Evolutionary conservation across 331 rosid genomes (phyloP).

Genomic region (Dryas integrifolia): DNA sequence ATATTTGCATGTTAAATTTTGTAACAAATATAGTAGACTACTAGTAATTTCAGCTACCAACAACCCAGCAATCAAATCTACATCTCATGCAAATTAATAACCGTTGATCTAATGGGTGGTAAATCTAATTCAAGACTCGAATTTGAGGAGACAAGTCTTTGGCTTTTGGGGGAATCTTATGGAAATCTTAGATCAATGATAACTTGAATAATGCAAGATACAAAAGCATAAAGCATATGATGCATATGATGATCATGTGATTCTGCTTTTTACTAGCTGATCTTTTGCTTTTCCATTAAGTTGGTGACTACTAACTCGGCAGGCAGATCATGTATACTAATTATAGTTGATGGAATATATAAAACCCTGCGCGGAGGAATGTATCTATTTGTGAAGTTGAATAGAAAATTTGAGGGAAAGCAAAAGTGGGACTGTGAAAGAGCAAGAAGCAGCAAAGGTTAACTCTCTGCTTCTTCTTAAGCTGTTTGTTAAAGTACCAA

Average conservation of each 20-base stretch:
- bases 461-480: not conserved
- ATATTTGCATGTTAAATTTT: too few relatives aligned
- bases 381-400: not conserved
- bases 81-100: too few relatives aligned
- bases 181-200: not conserved
- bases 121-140: too few relatives aligned
- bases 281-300: constrained; percentile 1
- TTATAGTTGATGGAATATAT: not conserved
- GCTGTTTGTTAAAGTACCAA: not conserved
- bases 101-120: too few relatives aligned
- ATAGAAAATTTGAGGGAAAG: not conserved
- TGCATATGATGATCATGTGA: not conserved
- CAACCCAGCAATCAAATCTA: too few relatives aligned
- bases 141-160: not conserved
- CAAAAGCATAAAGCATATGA: not conserved
- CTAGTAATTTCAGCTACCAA: too few relatives aligned
- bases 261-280: not conserved
- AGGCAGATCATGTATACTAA: too few relatives aligned
- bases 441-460: not conserved
- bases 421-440: not conserved
- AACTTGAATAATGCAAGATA: not conserved
- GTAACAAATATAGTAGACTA: too few relatives aligned
- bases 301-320: constrained; percentile 6
- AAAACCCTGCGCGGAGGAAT: not conserved
- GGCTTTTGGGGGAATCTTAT: not conserved